Evolutionary conservation across 768 basidiomycete genomes (phyloP).

Genomic region (Trametes punicea): DNA sequence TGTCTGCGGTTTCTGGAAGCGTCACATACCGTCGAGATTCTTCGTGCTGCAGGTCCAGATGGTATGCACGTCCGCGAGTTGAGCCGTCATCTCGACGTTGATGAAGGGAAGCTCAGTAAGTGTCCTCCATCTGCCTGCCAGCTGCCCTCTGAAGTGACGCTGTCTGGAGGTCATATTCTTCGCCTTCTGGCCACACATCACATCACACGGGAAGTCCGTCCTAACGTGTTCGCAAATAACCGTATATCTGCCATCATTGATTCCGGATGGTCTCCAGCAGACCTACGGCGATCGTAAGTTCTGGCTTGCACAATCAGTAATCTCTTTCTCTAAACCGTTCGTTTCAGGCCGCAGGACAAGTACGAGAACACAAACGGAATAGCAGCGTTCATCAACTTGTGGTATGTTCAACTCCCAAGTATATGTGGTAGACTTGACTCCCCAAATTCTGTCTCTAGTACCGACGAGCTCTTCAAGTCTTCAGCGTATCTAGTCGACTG

Average conservation of each 20-base stretch:
- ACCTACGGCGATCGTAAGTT: slow-evolving; percentile 48
- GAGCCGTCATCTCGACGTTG: slow-evolving; percentile 36
- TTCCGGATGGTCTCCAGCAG: slow-evolving; percentile 54
- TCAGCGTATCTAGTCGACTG: slow-evolving; percentile 70
- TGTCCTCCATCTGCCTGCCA: slow-evolving; percentile 3
- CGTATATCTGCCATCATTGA: slow-evolving; percentile 68
- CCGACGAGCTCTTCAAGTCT: slow-evolving; percentile 76
- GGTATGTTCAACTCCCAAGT: slow-evolving; percentile 43
- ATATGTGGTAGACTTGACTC: neutral
- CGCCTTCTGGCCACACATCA: slow-evolving; percentile 79
- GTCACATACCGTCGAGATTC: slow-evolving; percentile 65
- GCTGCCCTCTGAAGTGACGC: neutral
- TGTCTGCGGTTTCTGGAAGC: slow-evolving; percentile 74
- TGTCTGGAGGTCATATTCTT: slow-evolving; percentile 59
- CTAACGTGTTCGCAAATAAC: slow-evolving; percentile 71
- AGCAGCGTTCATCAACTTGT: slow-evolving; percentile 67
- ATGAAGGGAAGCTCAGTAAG: slow-evolving; percentile 50
- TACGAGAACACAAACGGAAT: slow-evolving; percentile 64
- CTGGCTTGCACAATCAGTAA: neutral
- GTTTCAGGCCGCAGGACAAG: slow-evolving; percentile 54
- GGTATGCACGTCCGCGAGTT: slow-evolving; percentile 48
- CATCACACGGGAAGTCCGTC: slow-evolving; percentile 63
- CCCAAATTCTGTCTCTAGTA: slow-evolving; percentile 37
- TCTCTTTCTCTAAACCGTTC: neutral
- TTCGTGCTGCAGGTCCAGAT: slow-evolving; percentile 57